Evolutionary conservation across 2,329 filamentous ascomycete species (phyloP).

Genomic region (Pestalotiopsis sp.): DNA sequence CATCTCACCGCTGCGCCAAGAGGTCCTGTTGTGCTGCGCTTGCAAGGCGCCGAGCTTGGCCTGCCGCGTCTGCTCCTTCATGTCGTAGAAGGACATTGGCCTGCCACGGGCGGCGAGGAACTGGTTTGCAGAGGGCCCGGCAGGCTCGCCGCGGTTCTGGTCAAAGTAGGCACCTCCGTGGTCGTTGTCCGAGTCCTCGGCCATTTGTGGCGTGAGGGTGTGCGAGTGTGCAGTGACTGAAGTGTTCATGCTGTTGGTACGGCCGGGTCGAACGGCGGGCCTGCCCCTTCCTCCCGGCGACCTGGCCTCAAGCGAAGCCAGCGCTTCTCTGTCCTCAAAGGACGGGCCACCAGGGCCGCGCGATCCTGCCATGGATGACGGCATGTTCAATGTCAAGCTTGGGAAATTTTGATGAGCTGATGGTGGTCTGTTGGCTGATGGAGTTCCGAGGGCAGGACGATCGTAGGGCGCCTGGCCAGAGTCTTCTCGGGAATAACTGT

Average conservation of each 20-base stretch:
- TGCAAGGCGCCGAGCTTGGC: background rate
- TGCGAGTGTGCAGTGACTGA: background rate
- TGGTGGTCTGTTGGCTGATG: background rate
- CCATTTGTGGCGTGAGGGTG: background rate
- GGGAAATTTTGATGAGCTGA: background rate
- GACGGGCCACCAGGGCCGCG: background rate
- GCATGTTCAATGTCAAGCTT: too few species aligned
- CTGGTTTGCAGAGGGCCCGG: slow-evolving; percentile 12
- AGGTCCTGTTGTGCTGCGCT: slow-evolving; percentile 2
- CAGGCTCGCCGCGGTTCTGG: background rate
- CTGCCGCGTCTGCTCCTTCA: slow-evolving; percentile 18
- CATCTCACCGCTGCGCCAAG: slow-evolving; percentile 20
- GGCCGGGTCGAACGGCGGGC: background rate
- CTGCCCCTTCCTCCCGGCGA: background rate
- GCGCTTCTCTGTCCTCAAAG: slow-evolving; percentile 3
- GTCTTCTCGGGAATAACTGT: slow-evolving; percentile 1
- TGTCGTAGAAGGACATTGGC: slow-evolving; percentile 22
- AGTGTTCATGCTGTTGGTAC: slow-evolving; percentile 12
- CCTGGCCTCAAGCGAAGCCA: background rate
- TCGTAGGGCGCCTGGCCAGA: slow-evolving; percentile 1
- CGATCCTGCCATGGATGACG: background rate
- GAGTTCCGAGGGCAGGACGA: slow-evolving; percentile 1
- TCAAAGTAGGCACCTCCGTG: slow-evolving; percentile 7
- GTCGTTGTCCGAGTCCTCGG: slow-evolving; percentile 7
- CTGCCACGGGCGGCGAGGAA: slow-evolving; percentile 15